phyloP scores from a whole-genome alignment of 2,329 filamentous ascomycete species.

The Fusarium neocosmosporiellum region DNA sequence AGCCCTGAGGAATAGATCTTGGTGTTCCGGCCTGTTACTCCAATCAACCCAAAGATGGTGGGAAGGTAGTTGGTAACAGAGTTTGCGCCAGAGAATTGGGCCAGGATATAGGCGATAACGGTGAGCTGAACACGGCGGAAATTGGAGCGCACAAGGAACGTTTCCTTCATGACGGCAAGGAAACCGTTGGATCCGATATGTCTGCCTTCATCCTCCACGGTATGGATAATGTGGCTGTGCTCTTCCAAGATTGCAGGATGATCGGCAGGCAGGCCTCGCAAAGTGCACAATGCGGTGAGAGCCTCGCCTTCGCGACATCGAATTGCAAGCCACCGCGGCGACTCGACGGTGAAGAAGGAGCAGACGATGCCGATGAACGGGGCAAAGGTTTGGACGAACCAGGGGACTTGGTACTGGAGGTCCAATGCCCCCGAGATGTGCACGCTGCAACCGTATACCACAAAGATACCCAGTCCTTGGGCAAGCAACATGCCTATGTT shows the following conservation, averaged over 20 bases:
- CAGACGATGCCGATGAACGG: constrained; percentile 22
- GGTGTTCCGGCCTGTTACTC: neutral
- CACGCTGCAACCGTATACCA: constrained; percentile 25
- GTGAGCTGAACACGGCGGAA: constrained; percentile 29
- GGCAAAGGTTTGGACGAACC: constrained; percentile 32
- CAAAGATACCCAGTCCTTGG: constrained; percentile 27
- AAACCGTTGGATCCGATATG: constrained; percentile 11
- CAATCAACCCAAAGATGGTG: neutral
- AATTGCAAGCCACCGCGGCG: constrained; percentile 27
- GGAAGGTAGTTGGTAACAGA: constrained; percentile 16
- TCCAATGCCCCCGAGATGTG: constrained; percentile 18
- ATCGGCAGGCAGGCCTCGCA: constrained; percentile 5
- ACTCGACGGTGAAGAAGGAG: constrained; percentile 24
- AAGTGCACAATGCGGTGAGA: neutral
- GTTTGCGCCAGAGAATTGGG: constrained; percentile 32
- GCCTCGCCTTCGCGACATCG: constrained; percentile 18
- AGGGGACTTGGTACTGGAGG: constrained; percentile 28
- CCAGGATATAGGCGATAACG: constrained; percentile 32
- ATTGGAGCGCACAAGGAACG: constrained; percentile 30
- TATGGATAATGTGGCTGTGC: constrained; percentile 13
- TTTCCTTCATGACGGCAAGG: constrained; percentile 19
- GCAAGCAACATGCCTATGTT: constrained; percentile 25
- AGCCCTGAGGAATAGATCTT: neutral
- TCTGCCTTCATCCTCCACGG: constrained; percentile 17
- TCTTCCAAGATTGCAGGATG: neutral